Percentiles rank a stretch among this genome's conserved stretches.
Evolutionary conservation across 768 basidiomycete species (phyloP).

Genomic region (Pseudohyphozyma bogoriensis): DNA sequence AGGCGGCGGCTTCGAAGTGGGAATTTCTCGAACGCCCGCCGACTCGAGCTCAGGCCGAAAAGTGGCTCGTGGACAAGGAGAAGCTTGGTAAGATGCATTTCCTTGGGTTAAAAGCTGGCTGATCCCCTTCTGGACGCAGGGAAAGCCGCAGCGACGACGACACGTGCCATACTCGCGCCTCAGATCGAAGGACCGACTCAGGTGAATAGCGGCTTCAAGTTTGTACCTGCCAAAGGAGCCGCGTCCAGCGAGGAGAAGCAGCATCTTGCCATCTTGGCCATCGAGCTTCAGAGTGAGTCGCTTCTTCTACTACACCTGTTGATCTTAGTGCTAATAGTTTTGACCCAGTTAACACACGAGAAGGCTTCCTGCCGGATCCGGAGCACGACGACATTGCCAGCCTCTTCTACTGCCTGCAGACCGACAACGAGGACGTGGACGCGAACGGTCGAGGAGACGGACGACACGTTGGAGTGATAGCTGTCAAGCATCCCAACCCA

Average conservation of each 20-base stretch:
- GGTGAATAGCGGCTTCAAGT: constrained; percentile 59
- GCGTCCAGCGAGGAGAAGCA: constrained; percentile 48
- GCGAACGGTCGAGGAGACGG: constrained; percentile 36
- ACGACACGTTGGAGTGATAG: constrained; percentile 48
- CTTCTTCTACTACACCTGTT: background rate
- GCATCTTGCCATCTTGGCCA: constrained; percentile 64
- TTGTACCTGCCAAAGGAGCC: constrained; percentile 43
- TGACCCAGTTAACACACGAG: constrained; percentile 40
- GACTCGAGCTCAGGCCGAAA: background rate
- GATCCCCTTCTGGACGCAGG: background rate
- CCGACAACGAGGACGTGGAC: constrained; percentile 42
- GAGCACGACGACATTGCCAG: constrained; percentile 56
- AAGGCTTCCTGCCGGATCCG: constrained; percentile 52
- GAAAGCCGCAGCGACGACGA: background rate
- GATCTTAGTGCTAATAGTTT: background rate
- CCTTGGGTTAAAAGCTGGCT: background rate
- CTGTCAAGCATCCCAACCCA: too few species aligned
- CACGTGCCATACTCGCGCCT: background rate
- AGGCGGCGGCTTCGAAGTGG: constrained; percentile 4
- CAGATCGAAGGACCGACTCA: constrained; percentile 70
- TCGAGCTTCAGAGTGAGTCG: constrained; percentile 73
- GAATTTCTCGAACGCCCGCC: constrained; percentile 23
- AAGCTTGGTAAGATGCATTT: background rate
- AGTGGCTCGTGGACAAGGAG: constrained; percentile 3
- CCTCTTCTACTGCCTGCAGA: constrained; percentile 64